Base-by-base conservation (phyloP, 768 basidiomycete species). In the Tulasnella sp. region DNA sequence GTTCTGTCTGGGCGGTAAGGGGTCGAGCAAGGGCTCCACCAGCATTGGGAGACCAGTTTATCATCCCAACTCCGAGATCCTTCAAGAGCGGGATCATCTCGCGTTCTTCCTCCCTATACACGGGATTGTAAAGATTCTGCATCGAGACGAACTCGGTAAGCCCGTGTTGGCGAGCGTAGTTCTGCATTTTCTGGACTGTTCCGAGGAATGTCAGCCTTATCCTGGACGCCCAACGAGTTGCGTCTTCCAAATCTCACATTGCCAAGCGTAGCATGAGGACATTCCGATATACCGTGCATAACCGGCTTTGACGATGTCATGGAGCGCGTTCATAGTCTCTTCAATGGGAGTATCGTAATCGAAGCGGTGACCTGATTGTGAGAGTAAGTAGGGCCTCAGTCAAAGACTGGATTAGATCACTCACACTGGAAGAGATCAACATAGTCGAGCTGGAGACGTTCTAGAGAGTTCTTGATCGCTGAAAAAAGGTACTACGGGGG, bases 281-380 rank as follows among this genome's bases (percentile, higher is more conserved):
- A 78, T 78, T 3, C 77, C 77, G 40, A 88, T 87, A 82, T 88
- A 89, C 27, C 87, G 85, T 44, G 87, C 88, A 71, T 88, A 86
- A 3, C 89, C 89, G 6, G 86, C 86, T 80, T 88, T 84, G 21
- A 92, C 90, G 27, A 92, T 88, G 79, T 92, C 91, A 77, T 92
- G 89, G 36, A 92, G 86, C 12, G 91, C 91, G 87, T 90, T 88
- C 91, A 92, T 92, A 36, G 88, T 89, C 82, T 90, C 91, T 62
- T 88, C 88, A 86, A 89, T 88, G 1, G 89, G 88, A 0, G 89
- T 89, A 27, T 89, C 86, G 12, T 83, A 77, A 81, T 90, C 89
- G 74, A 89, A 88, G 38, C 89, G 86, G 86, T 80, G 82, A 88
- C 84, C 2, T 90, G 91, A 6, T 72, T 36, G 10, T n/a, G 3